Conservation (phyloP, 169 alveolate genomes). For the Miamiensis avidus region DNA sequence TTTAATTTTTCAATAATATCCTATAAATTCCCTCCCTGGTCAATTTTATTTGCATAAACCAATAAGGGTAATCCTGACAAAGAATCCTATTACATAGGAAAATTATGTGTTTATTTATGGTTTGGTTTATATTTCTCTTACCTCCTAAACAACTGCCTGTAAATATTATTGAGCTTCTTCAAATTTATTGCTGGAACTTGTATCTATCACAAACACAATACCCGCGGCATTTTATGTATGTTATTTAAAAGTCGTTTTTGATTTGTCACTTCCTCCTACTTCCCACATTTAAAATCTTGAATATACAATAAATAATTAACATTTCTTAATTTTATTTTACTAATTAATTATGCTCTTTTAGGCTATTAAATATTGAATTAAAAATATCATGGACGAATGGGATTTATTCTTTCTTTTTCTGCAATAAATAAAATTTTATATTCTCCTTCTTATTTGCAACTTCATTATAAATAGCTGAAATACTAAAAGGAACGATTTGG, state of each 20-base stretch:
- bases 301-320: too few relatives aligned
- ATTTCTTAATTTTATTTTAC: too few relatives aligned
- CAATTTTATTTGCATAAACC: constrained; percentile 38
- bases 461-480: too few relatives aligned
- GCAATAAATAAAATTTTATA: too few relatives aligned
- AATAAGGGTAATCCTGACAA: constrained; percentile 27
- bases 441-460: too few relatives aligned
- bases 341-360: neutral
- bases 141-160: constrained; percentile 14
- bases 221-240: constrained; percentile 32
- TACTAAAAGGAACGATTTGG: too few relatives aligned
- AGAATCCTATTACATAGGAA: neutral
- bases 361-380: too few relatives aligned
- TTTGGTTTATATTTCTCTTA: too few relatives aligned
- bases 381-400: neutral
- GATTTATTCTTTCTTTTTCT: too few relatives aligned
- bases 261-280: constrained; percentile 34
- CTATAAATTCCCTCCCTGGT: constrained; percentile 33
- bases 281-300: constrained; percentile 28
- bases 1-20: constrained; percentile 38
- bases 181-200: constrained; percentile 21
- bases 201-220: constrained; percentile 40
- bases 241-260: constrained; percentile 20
- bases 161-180: constrained; percentile 31
- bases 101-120: neutral